Evolutionary conservation across 768 basidiomycete species (phyloP).

Genomic region (Collybiopsis confluens): DNA sequence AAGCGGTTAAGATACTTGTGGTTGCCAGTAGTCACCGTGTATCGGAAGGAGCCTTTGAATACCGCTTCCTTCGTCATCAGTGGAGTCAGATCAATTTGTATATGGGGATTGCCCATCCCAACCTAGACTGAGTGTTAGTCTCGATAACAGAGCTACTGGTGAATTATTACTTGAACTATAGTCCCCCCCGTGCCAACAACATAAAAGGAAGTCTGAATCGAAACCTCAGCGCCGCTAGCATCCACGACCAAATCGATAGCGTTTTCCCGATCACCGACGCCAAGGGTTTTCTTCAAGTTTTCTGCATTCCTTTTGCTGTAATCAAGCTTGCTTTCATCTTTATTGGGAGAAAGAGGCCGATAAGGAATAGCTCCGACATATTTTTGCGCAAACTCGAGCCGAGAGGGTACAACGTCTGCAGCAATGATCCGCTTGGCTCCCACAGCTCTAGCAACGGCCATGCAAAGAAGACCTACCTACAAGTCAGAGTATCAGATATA

Average conservation of each 20-base stretch:
- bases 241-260: conserved; percentile 87
- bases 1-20: neutral
- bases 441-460: conserved; percentile 94
- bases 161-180: conserved; percentile 52
- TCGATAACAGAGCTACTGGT: neutral
- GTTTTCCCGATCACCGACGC: conserved; percentile 68
- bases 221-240: conserved; percentile 89
- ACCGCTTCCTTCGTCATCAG: conserved; percentile 75
- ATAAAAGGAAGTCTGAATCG: conserved; percentile 81
- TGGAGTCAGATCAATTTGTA: conserved; percentile 66
- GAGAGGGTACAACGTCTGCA: conserved; percentile 69
- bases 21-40: conserved; percentile 47
- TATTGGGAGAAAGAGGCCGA: conserved; percentile 52
- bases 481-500: neutral
- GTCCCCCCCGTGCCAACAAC: conserved; percentile 75
- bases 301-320: conserved; percentile 74
- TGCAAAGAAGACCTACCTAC: conserved; percentile 76
- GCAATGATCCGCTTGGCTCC: conserved; percentile 84
- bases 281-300: conserved; percentile 59
- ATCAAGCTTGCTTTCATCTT: conserved; percentile 61
- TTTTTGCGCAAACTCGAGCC: conserved; percentile 80
- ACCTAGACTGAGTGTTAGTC: conserved; percentile 44
- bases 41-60: conserved; percentile 91
- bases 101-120: conserved; percentile 80
- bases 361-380: conserved; percentile 82